These are phyloP conservation scores for Myrica gale DNA, from an alignment of 306 rosid species.

Conservation along the genomic window DNA sequence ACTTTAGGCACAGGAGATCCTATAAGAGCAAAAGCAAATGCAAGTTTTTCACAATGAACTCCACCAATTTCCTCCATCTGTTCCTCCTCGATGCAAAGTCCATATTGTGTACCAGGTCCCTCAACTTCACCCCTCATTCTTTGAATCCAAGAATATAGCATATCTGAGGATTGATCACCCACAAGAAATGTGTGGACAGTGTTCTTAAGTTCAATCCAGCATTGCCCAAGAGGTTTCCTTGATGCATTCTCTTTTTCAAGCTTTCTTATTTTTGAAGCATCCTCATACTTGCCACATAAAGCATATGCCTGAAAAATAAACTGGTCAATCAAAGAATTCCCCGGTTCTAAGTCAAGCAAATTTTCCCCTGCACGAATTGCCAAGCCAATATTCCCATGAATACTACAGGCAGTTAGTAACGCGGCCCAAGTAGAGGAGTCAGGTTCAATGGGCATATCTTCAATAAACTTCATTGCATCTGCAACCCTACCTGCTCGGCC, in stretches of 20 bases:
- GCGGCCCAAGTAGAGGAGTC: constrained; percentile 67
- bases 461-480: constrained; percentile 68
- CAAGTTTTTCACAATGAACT: constrained; percentile 78
- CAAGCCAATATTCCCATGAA: constrained; percentile 58
- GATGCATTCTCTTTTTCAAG: constrained; percentile 49
- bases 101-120: constrained; percentile 39
- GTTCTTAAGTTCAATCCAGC: constrained; percentile 74
- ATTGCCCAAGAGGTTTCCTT: constrained; percentile 52
- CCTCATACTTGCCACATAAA: constrained; percentile 54
- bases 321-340: constrained; percentile 43
- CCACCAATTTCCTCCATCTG: constrained; percentile 50
- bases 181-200: constrained; percentile 55
- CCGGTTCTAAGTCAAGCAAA: constrained; percentile 66
- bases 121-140: constrained; percentile 42
- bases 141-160: constrained; percentile 59
- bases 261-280: constrained; percentile 44
- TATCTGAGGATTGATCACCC: constrained; percentile 52
- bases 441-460: constrained; percentile 72
- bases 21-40: constrained; percentile 69
- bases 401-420: constrained; percentile 72
- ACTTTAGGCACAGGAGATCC: constrained; percentile 44
- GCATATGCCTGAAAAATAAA: constrained; percentile 62
- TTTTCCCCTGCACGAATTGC: constrained; percentile 60
- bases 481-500: constrained; percentile 84
- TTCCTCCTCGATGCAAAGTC: constrained; percentile 70